Evolutionary conservation across 768 basidiomycete genomes (phyloP).

Genomic region (Leucocoprinus leucothites): DNA sequence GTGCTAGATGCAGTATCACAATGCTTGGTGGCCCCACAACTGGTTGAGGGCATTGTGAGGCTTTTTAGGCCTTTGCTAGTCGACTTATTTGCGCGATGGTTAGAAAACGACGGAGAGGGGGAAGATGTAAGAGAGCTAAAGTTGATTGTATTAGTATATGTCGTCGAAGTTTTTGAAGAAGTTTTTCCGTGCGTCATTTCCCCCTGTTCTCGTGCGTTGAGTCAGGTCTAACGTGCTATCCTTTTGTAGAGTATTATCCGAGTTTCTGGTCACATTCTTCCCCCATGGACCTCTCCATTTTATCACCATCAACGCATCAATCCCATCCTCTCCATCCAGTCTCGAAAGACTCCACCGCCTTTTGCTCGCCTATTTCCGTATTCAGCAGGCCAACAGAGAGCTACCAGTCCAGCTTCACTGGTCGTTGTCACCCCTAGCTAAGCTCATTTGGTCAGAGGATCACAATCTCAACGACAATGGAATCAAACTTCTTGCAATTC

Average conservation of each 20-base stretch:
- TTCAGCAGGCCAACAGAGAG: slow-evolving; percentile 70
- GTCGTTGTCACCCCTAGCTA: slow-evolving; percentile 53
- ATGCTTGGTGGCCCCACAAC: background rate
- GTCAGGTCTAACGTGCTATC: background rate
- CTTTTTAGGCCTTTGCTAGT: slow-evolving; percentile 74
- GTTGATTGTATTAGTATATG: slow-evolving; percentile 55
- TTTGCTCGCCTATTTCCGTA: slow-evolving; percentile 78
- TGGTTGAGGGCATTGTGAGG: slow-evolving; percentile 42
- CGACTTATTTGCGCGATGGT: slow-evolving; percentile 82
- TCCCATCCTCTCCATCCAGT: slow-evolving; percentile 32
- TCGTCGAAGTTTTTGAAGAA: slow-evolving; percentile 69
- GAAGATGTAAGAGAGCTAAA: slow-evolving; percentile 46
- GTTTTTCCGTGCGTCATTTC: slow-evolving; percentile 58
- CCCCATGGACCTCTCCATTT: slow-evolving; percentile 53
- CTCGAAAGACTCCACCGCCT: slow-evolving; percentile 56
- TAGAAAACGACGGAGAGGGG: slow-evolving; percentile 49
- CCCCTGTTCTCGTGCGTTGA: background rate
- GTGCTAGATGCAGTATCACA: slow-evolving; percentile 8
- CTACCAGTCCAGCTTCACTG: slow-evolving; percentile 63
- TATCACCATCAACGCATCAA: slow-evolving; percentile 28
- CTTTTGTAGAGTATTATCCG: slow-evolving; percentile 49
- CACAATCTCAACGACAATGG: slow-evolving; percentile 46
- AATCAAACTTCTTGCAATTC: slow-evolving; percentile 67
- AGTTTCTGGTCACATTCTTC: slow-evolving; percentile 44
- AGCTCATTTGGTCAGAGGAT: slow-evolving; percentile 38